Percentiles rank a stretch among this genome's conserved stretches.
Evolutionary conservation across 2,329 filamentous ascomycete species (phyloP).

Genomic region (Aspergillus awamori): DNA sequence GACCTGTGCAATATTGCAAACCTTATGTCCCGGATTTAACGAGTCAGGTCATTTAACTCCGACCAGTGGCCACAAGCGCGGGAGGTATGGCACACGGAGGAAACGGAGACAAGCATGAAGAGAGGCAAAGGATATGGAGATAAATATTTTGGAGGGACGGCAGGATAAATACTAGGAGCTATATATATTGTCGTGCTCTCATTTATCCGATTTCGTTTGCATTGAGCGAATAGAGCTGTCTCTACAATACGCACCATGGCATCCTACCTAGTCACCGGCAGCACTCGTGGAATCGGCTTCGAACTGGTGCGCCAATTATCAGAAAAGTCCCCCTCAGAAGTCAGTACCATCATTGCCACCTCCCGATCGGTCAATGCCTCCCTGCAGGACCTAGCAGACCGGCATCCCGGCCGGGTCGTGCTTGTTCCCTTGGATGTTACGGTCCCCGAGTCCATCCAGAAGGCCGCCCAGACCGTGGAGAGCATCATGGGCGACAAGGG

Average conservation of each 20-base stretch:
- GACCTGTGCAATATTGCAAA: neutral
- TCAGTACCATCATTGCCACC: conserved; percentile 47
- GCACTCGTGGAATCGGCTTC: conserved; percentile 42
- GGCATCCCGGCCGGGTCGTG: conserved; percentile 40
- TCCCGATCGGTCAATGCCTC: conserved; percentile 38
- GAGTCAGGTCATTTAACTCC: too few relatives aligned
- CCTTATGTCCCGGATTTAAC: too few relatives aligned
- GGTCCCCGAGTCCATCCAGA: conserved; percentile 35
- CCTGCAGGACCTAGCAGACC: conserved; percentile 40
- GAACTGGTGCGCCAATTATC: conserved; percentile 36
- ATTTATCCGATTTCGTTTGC: neutral
- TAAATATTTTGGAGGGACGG: too few relatives aligned
- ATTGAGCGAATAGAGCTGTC: neutral
- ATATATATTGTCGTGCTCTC: neutral
- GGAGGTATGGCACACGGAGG: too few relatives aligned
- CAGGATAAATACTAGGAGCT: neutral
- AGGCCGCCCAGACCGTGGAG: conserved; percentile 40
- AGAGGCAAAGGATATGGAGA: too few relatives aligned
- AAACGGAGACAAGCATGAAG: too few relatives aligned
- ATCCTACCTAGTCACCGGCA: conserved; percentile 43
- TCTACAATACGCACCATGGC: conserved; percentile 31
- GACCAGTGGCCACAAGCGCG: too few relatives aligned
- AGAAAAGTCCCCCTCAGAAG: conserved; percentile 35
- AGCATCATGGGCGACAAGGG: conserved; percentile 40
- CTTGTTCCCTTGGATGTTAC: conserved; percentile 46